phyloP scores from a whole-genome alignment of 371 early-diverging fungal species.

The Mucor plumbeus region DNA sequence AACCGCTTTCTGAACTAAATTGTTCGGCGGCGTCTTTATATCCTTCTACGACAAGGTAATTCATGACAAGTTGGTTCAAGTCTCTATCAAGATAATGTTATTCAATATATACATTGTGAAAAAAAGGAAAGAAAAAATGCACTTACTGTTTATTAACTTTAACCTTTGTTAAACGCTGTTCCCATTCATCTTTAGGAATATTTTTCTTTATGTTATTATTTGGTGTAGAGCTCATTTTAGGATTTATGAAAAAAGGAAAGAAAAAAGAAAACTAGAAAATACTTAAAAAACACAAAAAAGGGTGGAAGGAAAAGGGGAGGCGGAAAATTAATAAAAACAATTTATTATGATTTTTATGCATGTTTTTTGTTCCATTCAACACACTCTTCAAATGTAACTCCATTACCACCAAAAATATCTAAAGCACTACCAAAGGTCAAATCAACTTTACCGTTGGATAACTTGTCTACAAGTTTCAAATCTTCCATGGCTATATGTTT shows the following conservation, averaged over 20 bases:
- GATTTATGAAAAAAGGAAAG: not conserved
- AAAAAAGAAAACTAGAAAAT: not conserved
- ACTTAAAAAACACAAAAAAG: not conserved
- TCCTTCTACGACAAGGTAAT: slow-evolving; percentile 97
- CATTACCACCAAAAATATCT: slow-evolving; percentile 96
- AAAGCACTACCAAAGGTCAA: slow-evolving; percentile 95
- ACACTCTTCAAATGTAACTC: slow-evolving; percentile 84
- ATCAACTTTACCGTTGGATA: slow-evolving; percentile 89
- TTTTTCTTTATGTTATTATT: slow-evolving; percentile 41
- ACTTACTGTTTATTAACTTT: slow-evolving; percentile 72
- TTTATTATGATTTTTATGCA: slow-evolving; percentile 9
- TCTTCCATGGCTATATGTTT: slow-evolving; percentile 67
- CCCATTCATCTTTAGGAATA: slow-evolving; percentile 68
- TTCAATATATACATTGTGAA: no score
- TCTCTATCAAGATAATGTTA: slow-evolving; percentile 53
- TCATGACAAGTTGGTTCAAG: slow-evolving; percentile 95
- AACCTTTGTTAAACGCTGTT: slow-evolving; percentile 60
- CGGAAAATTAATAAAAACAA: slow-evolving; percentile 22
- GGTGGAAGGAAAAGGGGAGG: not conserved
- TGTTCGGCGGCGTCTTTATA: slow-evolving; percentile 98
- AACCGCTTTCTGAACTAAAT: slow-evolving; percentile 85
- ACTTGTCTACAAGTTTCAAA: slow-evolving; percentile 74
- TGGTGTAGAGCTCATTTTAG: slow-evolving; percentile 10
- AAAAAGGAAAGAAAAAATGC: not conserved
- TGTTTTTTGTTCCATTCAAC: slow-evolving; percentile 72